Percentiles rank a stretch among this genome's conserved stretches.
Evolutionary conservation across 345 rosid species (phyloP).

Genomic region (Camelina laxa): DNA sequence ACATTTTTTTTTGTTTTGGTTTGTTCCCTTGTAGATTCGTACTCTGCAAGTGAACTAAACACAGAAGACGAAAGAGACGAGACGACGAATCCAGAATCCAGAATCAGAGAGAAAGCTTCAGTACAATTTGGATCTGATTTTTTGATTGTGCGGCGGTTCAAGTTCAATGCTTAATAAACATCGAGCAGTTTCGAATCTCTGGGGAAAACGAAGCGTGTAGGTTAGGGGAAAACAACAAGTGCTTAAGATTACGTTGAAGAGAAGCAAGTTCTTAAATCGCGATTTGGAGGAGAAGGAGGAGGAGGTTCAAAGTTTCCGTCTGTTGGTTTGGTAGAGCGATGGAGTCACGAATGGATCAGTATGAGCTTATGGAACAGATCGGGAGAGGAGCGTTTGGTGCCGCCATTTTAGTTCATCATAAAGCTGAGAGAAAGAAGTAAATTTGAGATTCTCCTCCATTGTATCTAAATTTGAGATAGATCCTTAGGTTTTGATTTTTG

Average conservation of each 20-base stretch:
- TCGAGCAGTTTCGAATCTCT: conserved; percentile 20
- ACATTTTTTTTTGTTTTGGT: background rate
- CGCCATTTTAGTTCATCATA: conserved; percentile 93
- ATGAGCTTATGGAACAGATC: conserved; percentile 99
- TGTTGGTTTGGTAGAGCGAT: conserved; percentile 40
- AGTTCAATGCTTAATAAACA: conserved; percentile 9
- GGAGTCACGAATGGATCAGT: conserved; percentile 99
- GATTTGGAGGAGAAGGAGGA: conserved; percentile 19
- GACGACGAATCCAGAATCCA: conserved; percentile 20
- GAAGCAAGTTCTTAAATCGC: conserved; percentile 29
- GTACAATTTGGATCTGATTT: conserved; percentile 33
- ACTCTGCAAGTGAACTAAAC: conserved; percentile 41
- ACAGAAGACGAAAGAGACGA: conserved; percentile 14
- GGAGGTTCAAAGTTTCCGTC: conserved; percentile 11
- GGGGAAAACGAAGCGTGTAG: conserved; percentile 38
- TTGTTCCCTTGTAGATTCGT: conserved; percentile 33
- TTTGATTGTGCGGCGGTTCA: conserved; percentile 16
- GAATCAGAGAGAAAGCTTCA: conserved; percentile 10
- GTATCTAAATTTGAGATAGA: background rate
- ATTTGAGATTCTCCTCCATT: background rate
- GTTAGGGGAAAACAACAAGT: conserved; percentile 21
- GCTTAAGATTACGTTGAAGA: conserved; percentile 30
- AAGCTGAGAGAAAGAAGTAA: conserved; percentile 90
- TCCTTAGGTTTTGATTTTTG: background rate
- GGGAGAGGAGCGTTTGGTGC: conserved; percentile 99